phyloP scores from a whole-genome alignment of 2,329 filamentous ascomycete genomes.

The Leptographium procerum region DNA sequence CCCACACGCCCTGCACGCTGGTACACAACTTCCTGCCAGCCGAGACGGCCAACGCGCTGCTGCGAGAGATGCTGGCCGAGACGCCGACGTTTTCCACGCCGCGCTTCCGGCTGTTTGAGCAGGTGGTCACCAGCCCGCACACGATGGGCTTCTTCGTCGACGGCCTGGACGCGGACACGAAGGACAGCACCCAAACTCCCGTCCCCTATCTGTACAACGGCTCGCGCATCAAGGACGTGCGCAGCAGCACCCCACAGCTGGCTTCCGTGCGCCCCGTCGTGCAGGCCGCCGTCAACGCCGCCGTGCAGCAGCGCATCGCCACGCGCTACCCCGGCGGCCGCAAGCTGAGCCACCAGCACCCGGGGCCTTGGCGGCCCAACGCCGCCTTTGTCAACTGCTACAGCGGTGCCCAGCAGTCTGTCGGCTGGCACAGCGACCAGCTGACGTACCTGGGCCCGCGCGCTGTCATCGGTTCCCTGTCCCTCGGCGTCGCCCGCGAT shows the following conservation, averaged over 20 bases:
- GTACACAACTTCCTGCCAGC: conserved; percentile 79
- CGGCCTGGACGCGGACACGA: conserved; percentile 17
- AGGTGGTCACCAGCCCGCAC: conserved; percentile 74
- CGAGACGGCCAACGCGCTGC: conserved; percentile 59
- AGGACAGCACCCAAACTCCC: neutral
- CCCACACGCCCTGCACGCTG: conserved; percentile 80
- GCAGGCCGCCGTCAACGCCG: conserved; percentile 62
- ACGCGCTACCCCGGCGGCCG: conserved; percentile 54
- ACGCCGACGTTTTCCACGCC: conserved; percentile 52
- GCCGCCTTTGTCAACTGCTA: conserved; percentile 95
- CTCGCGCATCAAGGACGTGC: conserved; percentile 60
- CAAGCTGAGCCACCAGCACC: conserved; percentile 69
- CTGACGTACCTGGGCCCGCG: conserved; percentile 86
- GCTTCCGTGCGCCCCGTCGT: conserved; percentile 58
- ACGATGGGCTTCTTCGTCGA: conserved; percentile 77
- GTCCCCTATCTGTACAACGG: conserved; percentile 70
- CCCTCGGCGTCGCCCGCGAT: conserved; percentile 82
- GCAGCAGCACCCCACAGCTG: conserved; percentile 65
- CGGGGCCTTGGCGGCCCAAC: conserved; percentile 68
- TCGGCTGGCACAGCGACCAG: conserved; percentile 89
- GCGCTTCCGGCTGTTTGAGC: conserved; percentile 77
- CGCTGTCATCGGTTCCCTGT: conserved; percentile 79
- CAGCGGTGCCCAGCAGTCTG: conserved; percentile 64
- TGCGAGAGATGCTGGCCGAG: conserved; percentile 66
- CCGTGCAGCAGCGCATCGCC: conserved; percentile 61